Conservation (phyloP, 2,329 filamentous ascomycete species). For the Escovopsis sp. region DNA sequence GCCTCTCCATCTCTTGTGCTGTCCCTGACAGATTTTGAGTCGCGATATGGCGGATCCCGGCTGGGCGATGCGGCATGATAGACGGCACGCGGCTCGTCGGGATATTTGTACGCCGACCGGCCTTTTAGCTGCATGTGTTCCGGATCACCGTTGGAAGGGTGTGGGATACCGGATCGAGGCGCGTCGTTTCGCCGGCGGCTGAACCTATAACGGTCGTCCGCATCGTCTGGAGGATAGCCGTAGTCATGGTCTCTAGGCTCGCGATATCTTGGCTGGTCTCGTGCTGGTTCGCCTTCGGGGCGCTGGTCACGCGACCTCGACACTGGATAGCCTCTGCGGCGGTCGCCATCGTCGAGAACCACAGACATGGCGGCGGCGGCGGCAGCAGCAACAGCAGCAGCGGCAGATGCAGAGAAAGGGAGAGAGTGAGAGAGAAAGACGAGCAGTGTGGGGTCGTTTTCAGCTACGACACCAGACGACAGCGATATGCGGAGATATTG, state of each 20-base stretch:
- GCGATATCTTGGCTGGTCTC: conserved; percentile 17
- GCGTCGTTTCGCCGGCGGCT: conserved; percentile 17
- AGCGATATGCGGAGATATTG: too few relatives aligned
- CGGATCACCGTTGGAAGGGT: conserved; percentile 23
- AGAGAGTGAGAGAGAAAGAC: too few relatives aligned
- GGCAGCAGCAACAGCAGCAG: neutral
- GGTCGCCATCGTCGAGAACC: conserved; percentile 27
- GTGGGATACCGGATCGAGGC: conserved; percentile 19
- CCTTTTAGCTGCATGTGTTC: conserved; percentile 22
- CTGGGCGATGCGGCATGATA: conserved; percentile 21
- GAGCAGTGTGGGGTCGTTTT: neutral
- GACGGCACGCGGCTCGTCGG: conserved; percentile 17
- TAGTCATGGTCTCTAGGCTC: conserved; percentile 29
- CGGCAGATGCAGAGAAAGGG: conserved; percentile 7
- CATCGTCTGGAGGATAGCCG: conserved; percentile 26
- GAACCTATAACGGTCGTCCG: conserved; percentile 20
- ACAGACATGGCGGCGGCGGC: conserved; percentile 30
- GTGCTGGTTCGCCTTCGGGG: conserved; percentile 15
- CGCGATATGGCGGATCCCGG: conserved; percentile 20
- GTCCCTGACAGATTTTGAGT: conserved; percentile 19
- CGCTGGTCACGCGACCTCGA: conserved; percentile 27
- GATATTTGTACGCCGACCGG: conserved; percentile 23
- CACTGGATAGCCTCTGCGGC: conserved; percentile 30
- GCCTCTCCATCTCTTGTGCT: conserved; percentile 9
- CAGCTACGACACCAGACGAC: too few relatives aligned